Evolutionary conservation across 306 rosid species (phyloP).

Genomic region (Vigna reflexopilosa): DNA sequence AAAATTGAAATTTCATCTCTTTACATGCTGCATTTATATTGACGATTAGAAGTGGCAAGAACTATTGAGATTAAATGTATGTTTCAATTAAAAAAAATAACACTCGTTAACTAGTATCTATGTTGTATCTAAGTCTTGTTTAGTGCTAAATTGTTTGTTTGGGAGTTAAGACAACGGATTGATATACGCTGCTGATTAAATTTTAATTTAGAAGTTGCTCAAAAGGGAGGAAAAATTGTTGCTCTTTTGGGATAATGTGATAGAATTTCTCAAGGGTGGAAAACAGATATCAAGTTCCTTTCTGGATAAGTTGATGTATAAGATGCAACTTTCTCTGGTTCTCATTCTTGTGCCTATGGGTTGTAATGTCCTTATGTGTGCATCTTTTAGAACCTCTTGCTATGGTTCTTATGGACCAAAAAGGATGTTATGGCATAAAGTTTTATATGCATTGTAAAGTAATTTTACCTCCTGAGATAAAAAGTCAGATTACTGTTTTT

Average conservation of each 20-base stretch:
- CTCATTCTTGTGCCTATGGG: constrained; percentile 1
- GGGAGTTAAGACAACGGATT: constrained; percentile 14
- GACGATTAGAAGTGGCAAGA: neutral
- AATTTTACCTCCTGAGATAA: neutral
- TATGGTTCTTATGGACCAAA: constrained; percentile 1
- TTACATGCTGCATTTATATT: no score
- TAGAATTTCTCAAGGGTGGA: neutral
- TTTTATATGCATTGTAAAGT: neutral
- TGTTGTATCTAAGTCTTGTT: neutral
- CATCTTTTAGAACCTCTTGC: neutral
- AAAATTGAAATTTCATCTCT: neutral
- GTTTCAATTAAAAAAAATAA: neutral
- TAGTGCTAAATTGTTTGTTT: neutral
- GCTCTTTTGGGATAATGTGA: constrained; percentile 26
- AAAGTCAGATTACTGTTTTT: neutral
- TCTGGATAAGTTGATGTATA: constrained; percentile 18
- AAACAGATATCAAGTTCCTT: constrained; percentile 1
- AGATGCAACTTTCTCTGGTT: constrained; percentile 37
- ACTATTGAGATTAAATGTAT: no score
- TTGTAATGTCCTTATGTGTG: neutral
- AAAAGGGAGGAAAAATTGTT: neutral
- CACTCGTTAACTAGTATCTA: neutral
- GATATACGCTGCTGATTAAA: neutral
- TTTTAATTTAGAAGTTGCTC: neutral
- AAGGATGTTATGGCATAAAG: constrained; percentile 19